These are phyloP conservation scores for Solanum hybrid DNA, from an alignment of 305 asterid species.

Conservation along the genomic window DNA sequence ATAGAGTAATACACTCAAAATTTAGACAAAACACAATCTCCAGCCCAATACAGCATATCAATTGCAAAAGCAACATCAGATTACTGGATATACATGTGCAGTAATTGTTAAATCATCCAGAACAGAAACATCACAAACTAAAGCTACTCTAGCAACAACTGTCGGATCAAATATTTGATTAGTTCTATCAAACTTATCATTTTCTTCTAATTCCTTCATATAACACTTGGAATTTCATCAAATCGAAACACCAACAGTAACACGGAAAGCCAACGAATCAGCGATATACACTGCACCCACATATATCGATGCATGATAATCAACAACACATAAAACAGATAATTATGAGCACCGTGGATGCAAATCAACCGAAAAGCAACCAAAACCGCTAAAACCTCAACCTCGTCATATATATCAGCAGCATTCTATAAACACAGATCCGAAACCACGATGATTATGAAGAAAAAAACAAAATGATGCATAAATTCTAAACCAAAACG, in stretches of 20 bases:
- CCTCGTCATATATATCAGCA: background rate
- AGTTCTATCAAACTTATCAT: background rate
- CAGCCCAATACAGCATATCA: background rate
- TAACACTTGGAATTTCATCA: background rate
- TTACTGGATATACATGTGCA: background rate
- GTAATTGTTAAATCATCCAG: background rate
- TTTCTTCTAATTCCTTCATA: background rate
- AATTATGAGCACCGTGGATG: background rate
- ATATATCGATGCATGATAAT: background rate
- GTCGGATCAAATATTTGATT: background rate
- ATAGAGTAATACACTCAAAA: background rate
- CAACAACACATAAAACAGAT: background rate
- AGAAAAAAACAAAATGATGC: background rate
- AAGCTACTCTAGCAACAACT: background rate
- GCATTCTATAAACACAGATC: conserved; percentile 23
- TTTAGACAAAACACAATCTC: background rate
- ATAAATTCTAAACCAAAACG: background rate
- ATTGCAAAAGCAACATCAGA: background rate
- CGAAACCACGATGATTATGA: conserved; percentile 6
- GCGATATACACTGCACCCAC: background rate
- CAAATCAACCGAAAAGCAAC: background rate
- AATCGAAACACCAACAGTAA: background rate
- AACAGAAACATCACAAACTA: background rate
- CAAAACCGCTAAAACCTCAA: conserved; percentile 2
- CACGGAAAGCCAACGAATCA: background rate